Evolutionary conservation across 2,329 filamentous ascomycete genomes (phyloP), one percentile per base, ranked within the genome.

Genomic region (Coniochaeta pulveracea): DNA sequence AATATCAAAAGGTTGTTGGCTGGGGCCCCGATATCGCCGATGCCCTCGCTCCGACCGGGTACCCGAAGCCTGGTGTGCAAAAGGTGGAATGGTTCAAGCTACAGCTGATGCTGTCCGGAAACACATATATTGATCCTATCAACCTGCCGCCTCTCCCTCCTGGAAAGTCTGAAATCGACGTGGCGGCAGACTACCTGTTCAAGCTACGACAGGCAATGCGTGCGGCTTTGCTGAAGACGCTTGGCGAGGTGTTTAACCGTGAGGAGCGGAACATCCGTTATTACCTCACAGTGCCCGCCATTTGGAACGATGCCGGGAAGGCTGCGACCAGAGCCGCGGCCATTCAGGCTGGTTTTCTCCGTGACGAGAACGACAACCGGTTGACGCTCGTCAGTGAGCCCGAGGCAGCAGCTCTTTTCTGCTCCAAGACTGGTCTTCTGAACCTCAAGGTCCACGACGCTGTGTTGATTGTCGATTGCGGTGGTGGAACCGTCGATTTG

Each of bases 81-180:
- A 96, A 96, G 65, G 89, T 96, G 16, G 91, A 96, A 64, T 98
- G 91, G 91, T 96, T 98, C 73, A 96, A 96, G 69, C 73, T 98
- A 46, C 91, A 98, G 64, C 76, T 98, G 37, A 96, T 96, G 91
- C 72, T 95, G 41, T 95, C 86, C 39, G 91, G 91, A 42, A 96
- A 96, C 69, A 96, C 91, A 27, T 96, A 96, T 59, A 96, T 96
- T 54, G 91, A 96, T 58, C 91, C 91, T 41, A 96, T 96, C 65
- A 96, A 96, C 71, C 76, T 98, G 45, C 91, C 91, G 30, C 91
- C 91, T 43, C 82, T 96, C 55, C 91, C 91, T 30, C 88, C 89
- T 28, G 91, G 91, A 60, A 96, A 96, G 68, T 95, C 89, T 17
- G 91, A 96, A 62, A 94, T 96, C 59, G 91, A 98, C 60, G 91